Base-by-base conservation (phyloP, 2,329 filamentous ascomycete genomes). In the Talaromyces sp. region DNA sequence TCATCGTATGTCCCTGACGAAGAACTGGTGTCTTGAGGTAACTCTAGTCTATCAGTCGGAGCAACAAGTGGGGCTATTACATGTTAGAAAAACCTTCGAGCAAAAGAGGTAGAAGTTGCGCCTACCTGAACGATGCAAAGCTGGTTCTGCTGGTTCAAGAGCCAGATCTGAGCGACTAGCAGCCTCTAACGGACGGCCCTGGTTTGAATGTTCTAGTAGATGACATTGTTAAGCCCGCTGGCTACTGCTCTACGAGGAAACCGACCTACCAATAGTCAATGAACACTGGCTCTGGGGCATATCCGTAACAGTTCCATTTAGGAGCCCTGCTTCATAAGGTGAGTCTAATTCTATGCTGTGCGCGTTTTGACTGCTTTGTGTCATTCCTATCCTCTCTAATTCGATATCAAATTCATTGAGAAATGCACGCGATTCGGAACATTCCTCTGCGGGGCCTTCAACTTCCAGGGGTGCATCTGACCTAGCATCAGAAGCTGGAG, bases 361-460 rank as follows among this genome's bases (percentile, higher is more conserved):
- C 30, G n/a, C 32, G 43, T n/a, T 37, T 27, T 27, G 29, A 29
- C 30, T 19, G 30, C 22, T 52, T 30, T 47, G 6, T n/a, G 11
- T 13, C 43, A 19, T 47, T 42, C 19, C 30, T 24, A n/a, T n/a
- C n/a, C 43, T 47, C 43, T 42, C 49, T 41, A 52, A 36, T 29
- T 52, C 44, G 37, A 47, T 47, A 47, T 52, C 49, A 35, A 52
- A 52, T 43, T 52, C 49, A 42, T 24, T 52, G 29, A n/a, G n/a
- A n/a, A 17, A 43, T 33, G 30, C 29, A 47, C 29, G 3, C 24
- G 20, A 20, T 47, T 47, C 44, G 19, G 13, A 27, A 36, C 13
- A n/a, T 35, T 17, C 32, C 14, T n/a, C 37, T n/a, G 14, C 22
- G 11, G 8, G 1, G 13, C 2, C n/a, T 17, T 16, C 17, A 6